Conservation (phyloP, 345 rosid species). For the Gossypium stocksii region DNA sequence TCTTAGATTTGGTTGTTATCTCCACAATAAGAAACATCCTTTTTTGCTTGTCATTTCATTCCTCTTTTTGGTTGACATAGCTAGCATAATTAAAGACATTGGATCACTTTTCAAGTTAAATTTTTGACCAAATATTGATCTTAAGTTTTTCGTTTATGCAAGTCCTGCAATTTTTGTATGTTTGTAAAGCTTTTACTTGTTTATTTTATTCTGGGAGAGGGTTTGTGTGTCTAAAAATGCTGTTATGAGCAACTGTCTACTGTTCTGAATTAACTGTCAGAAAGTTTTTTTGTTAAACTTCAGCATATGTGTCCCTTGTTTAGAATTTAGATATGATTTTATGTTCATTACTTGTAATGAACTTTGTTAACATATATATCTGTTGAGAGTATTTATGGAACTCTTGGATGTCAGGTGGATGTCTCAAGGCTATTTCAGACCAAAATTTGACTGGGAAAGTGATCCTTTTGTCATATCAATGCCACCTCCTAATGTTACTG, state of each 20-base stretch:
- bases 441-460: constrained; percentile 54
- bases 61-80: not conserved
- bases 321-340: constrained; percentile 1
- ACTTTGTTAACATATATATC: not conserved
- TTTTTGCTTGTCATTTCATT: not conserved
- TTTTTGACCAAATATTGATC: not conserved
- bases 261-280: not conserved
- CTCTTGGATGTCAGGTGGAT: constrained; percentile 70
- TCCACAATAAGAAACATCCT: not conserved
- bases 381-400: not conserved
- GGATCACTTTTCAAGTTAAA: not conserved
- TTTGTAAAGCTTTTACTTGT: not conserved
- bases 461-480: constrained; percentile 87
- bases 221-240: not conserved
- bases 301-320: not conserved
- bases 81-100: not conserved
- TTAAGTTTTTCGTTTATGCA: not conserved
- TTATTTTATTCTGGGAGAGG: not conserved
- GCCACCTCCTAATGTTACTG: constrained; percentile 99
- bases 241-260: not conserved
- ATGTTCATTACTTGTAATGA: constrained; percentile 6
- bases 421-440: constrained; percentile 91
- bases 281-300: not conserved
- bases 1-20: constrained; percentile 3
- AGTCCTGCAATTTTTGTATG: not conserved